These are phyloP conservation scores for Myriosclerotinia curreyana DNA, from an alignment of 2,329 filamentous ascomycete genomes.

Conservation along the genomic window DNA sequence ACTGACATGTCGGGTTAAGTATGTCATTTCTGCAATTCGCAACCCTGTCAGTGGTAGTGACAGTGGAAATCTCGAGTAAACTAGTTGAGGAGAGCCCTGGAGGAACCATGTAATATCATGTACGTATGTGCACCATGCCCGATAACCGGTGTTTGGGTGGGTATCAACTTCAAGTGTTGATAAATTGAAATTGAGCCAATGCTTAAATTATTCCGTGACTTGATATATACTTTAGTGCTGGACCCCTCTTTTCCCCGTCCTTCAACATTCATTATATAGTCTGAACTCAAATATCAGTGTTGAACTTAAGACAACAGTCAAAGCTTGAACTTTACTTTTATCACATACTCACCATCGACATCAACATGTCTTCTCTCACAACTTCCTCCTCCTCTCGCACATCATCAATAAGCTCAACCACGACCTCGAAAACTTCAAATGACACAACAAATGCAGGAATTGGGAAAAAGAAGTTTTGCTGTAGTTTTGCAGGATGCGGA, in stretches of 20 bases:
- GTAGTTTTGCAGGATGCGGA: constrained; percentile 43
- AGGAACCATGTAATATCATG: constrained; percentile 21
- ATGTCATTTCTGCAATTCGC: constrained; percentile 5
- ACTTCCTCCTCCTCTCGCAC: constrained; percentile 36
- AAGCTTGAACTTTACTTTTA: constrained; percentile 17
- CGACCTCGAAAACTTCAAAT: constrained; percentile 29
- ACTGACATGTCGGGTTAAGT: background rate
- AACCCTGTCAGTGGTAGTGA: constrained; percentile 6
- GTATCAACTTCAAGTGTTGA: background rate
- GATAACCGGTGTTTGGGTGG: constrained; percentile 21
- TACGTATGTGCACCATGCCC: constrained; percentile 21
- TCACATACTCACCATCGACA: constrained; percentile 12
- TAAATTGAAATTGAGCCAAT: constrained; percentile 16
- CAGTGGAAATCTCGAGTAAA: constrained; percentile 4
- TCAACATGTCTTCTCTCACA: constrained; percentile 30
- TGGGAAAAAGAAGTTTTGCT: constrained; percentile 41
- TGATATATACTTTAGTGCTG: constrained; percentile 19
- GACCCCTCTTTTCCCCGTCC: constrained; percentile 23
- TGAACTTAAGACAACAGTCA: constrained; percentile 12
- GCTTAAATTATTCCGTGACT: constrained; percentile 21
- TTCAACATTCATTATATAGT: constrained; percentile 18
- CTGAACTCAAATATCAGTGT: constrained; percentile 19
- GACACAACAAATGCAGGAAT: constrained; percentile 20
- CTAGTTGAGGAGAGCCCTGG: constrained; percentile 9
- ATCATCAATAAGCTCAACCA: constrained; percentile 30